A percentile compares a stretch with the other conserved stretches of the same genome.
Evolutionary conservation across 176 grass and related monocot species (phyloP).

Genomic region (Carex kokanica): DNA sequence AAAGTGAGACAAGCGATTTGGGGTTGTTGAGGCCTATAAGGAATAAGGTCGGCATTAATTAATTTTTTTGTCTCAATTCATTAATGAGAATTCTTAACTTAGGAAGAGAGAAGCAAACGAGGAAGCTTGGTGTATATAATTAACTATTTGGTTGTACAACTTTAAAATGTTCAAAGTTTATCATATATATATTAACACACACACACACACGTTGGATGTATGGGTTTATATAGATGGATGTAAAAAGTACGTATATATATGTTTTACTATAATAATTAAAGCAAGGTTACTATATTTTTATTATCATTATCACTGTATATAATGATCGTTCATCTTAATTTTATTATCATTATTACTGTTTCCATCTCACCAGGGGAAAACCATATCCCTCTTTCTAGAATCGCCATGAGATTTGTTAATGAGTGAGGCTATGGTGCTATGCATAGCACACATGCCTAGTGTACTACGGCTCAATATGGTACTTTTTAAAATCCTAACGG

Average conservation of each 20-base stretch:
- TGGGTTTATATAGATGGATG: not conserved
- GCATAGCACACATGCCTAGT: too few species aligned
- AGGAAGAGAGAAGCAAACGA: not conserved
- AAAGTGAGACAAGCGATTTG: not conserved
- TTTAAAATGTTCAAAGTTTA: not conserved
- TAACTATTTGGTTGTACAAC: not conserved
- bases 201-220: not conserved
- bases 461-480: too few species aligned
- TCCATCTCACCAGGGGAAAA: not conserved
- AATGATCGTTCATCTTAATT: not conserved
- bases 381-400: not conserved
- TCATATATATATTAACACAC: not conserved
- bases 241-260: not conserved
- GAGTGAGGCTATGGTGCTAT: too few species aligned
- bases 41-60: slow-evolving; percentile 13
- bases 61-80: slow-evolving; percentile 1
- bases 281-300: not conserved
- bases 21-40: slow-evolving; percentile 23
- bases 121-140: not conserved
- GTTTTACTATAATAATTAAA: not conserved
- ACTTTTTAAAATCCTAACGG: too few species aligned
- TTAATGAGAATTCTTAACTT: slow-evolving; percentile 1
- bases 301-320: not conserved
- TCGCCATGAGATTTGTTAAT: not conserved
- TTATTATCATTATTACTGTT: too few species aligned